Evolutionary conservation across 2,329 filamentous ascomycete genomes (phyloP), one percentile per base, ranked within the genome.

Genomic region (Sarocladiaceae sp.): DNA sequence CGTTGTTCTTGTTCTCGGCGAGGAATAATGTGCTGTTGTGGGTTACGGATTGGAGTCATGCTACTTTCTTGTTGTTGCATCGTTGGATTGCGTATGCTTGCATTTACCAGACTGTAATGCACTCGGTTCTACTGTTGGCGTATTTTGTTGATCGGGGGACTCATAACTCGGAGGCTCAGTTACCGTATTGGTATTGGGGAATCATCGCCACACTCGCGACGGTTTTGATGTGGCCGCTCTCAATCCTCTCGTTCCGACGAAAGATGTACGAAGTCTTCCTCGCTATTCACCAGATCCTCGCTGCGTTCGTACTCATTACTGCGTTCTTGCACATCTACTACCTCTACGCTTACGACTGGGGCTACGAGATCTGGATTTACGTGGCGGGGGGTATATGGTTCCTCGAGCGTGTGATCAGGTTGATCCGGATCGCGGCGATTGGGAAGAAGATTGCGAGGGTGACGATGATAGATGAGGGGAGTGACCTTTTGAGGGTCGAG

Each of bases 21-120:
- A 58, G 68, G 13, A 71, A 71, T 53, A 71, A 68, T 47, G 12
- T 66, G 0, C 61, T 71, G 1, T 57, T 71, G 2, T 62, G 60
- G 47, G 1, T 71, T 13, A 70, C 69, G 2, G 61, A 65, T 55
- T 71, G 68, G 69, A 65, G 63, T 46, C 59, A 69, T 54, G 55
- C 60, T 17, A 71, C 69, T 0, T 71, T 62, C 35, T 57, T 71
- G 1, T 57, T 71, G 1, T 59, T 71, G 1, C 69, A 71, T 53
- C 64, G 69, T 26, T 69, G 67, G 63, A 57, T 70, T 12, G 67
- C 62, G 0, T 93, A 83, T 75, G 84, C 84, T 35, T 88, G 88
- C 63, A 87, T 93, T 56, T 90, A 88, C 74, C 88, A 92, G 73
- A 91, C 88, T 7, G 85, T 91, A 1, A 18, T 71, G 2, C 69